Evolutionary conservation across 768 basidiomycete species (phyloP), one percentile per base, ranked within the genome.

Genomic region (Leucocoprinus sp.): DNA sequence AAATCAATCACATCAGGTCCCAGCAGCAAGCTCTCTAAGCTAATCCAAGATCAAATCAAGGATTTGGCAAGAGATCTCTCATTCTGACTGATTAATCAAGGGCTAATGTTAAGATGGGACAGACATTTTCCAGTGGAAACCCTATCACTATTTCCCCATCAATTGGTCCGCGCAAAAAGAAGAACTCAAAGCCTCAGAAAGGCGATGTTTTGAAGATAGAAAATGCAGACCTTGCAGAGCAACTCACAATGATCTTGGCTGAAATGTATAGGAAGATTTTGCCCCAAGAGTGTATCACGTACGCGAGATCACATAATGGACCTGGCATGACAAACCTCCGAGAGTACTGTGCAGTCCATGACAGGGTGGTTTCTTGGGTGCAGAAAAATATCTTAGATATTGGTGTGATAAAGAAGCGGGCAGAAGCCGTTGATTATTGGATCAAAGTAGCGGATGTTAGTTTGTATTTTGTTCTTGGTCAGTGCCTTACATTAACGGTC

Each of bases 361-460:
- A 84, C 54, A 74, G 73, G 53, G 60, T 88, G 24, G 72, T 71
- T 24, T 60, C 68, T 11, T 88, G 84, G 83, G 82, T 87, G 15
- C 82, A 78, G 56, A 61, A 60, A 27, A 84, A 76, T 55, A 69
- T 85, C 31, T 58, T 88, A 28, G 70, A 60, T 40, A 65, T 68
- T 39, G 73, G 79, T 6, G 63, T 63, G 4, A 60, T 79, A 45
- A 68, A 67, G 11, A 76, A 70, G 54, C 66, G 82, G 35, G 72
- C 78, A 6, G 71, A 79, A 44, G 72, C 69, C 12, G 63, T 84
- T 28, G 82, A 84, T 48, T 75, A 80, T 55, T 88, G 84, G 84
- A 80, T 87, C 52, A 80, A 75, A 56, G 80, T 85, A 15, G 82
- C 85, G 6, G 83, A 88, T 73, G 85, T 84, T 53, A 54, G 74